phyloP scores from a whole-genome alignment of 2,329 filamentous ascomycete species.

The Acrocalymma vagum region DNA sequence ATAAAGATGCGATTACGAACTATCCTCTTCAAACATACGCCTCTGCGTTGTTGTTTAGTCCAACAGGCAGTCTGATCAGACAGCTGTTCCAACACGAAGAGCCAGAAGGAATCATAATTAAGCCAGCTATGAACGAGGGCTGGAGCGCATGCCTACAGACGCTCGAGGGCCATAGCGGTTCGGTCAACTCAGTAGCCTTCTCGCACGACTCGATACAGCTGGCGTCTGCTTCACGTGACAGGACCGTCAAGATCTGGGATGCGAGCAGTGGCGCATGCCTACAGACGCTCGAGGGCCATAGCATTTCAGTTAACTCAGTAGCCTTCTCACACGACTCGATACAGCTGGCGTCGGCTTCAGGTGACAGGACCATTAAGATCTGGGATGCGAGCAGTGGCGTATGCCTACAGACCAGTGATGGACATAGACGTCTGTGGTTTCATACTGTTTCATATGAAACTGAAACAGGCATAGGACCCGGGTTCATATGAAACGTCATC shows the following conservation, averaged over 20 bases:
- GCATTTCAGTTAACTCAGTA: constrained; percentile 1
- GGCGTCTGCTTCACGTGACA: constrained; percentile 10
- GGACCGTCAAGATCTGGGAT: constrained; percentile 15
- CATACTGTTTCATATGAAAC: too few relatives aligned
- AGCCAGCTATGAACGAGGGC: constrained; percentile 10
- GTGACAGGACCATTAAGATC: too few relatives aligned
- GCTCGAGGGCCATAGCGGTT: constrained; percentile 26
- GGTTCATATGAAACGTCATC: too few relatives aligned
- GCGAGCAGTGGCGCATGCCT: constrained; percentile 15
- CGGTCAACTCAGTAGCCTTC: constrained; percentile 29
- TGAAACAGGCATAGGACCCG: too few relatives aligned
- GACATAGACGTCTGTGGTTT: too few relatives aligned
- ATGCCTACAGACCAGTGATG: too few relatives aligned
- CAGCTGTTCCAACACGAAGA: constrained; percentile 23
- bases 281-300: constrained; percentile 17
- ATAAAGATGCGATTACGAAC: constrained; percentile 24
- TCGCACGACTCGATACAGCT: constrained; percentile 22
- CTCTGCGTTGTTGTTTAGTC: constrained; percentile 32
- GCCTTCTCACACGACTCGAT: constrained; percentile 25
- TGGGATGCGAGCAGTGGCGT: too few relatives aligned
- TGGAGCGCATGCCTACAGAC: constrained; percentile 25
- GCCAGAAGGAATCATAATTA: constrained; percentile 17
- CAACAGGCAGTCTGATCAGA: constrained; percentile 21
- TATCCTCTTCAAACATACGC: constrained; percentile 32
- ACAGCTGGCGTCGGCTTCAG: constrained; percentile 18